Base-by-base conservation (phyloP, 345 rosid genomes). In the Aquilaria sinensis region DNA sequence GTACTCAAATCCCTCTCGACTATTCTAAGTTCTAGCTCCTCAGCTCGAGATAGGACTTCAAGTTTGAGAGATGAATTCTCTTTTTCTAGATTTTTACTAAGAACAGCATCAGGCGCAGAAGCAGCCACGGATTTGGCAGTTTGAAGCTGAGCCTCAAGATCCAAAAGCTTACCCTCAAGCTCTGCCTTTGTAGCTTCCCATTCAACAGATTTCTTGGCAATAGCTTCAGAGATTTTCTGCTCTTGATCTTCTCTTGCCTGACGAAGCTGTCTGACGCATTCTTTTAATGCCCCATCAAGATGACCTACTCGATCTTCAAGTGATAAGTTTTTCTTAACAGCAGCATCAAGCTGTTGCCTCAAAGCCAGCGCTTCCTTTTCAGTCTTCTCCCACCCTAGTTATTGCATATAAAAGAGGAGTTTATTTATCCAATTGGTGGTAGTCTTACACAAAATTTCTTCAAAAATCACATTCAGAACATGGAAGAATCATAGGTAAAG, bases 321-420 rank as follows among this genome's bases (percentile, higher is more conserved):
- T 31, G 68, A 68, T 2, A 76, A 74, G 61, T 82, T 73, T 72
- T 83, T 81, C 67, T 69, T 72, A 6, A 14, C 48, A 59, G 81
- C 77, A 74, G 79, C 81, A 69, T 88, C 92, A 55, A 94, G 89
- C 70, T 88, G 90, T 74, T 88, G 77, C 81, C 80, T 88, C 47
- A 88, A 37, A 72, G 59, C 78, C 37, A 47, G 65, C 30, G 85
- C 90, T 74, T 94, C 97, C 11, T 77, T 82, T 79, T 94, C 97
- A n/a, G 99, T 92, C 72, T 86, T 94, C 68, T 94, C 99, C 99
- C 99, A 93, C 59, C 98, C 98, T 92, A 57, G 63, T 60, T 67
- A 54, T n/a, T 48, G 32, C 31, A 52, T 53, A 60, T 52, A 56
- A 32, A 57, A 13, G 47, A 60, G 10, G 33, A 54, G 50, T 7